Conservation (phyloP, 176 grass and related monocot species). For the Sorghum bicolor region Sorghum_bicolor_NCBIv3 NC_012878.2:58941001-58941500, state of each 20-base stretch:
- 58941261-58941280: constrained; percentile 97
- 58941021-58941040: neutral
- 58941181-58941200: neutral
- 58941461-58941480: neutral
- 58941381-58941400: constrained; percentile 98
- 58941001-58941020: neutral
- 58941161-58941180: neutral
- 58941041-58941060: neutral
- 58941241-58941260: constrained; percentile 86
- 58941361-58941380: constrained; percentile 47
- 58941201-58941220: neutral
- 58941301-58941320: neutral
- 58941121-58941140: neutral
- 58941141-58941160: neutral
- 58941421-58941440: constrained; percentile 98
- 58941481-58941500: neutral
- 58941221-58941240: neutral
- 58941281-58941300: constrained; percentile 96
- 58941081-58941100: neutral
- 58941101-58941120: neutral
- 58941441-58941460: constrained; percentile 8
- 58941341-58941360: neutral
- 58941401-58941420: constrained; percentile 88
- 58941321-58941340: neutral
- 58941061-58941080: neutral